A percentile compares a stretch with the other conserved stretches of the same genome.
These are phyloP conservation scores for Kalmusia sp. DNA, from an alignment of 2,329 filamentous ascomycete species.

Conservation along the genomic window DNA sequence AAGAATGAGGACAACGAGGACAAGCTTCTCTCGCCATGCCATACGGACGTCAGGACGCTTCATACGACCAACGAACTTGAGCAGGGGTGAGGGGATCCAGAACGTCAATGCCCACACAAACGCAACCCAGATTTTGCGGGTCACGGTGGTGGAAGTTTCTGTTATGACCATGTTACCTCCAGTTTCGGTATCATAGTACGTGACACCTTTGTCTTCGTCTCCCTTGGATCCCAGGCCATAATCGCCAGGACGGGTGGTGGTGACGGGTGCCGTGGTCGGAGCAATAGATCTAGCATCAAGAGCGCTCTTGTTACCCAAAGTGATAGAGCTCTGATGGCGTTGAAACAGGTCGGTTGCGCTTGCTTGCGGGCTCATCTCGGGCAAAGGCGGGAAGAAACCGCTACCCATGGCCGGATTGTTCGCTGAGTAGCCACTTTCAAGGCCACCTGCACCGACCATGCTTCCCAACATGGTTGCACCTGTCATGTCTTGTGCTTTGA, in stretches of 20 bases:
- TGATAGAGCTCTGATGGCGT: constrained; percentile 50
- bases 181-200: constrained; percentile 79
- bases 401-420: constrained; percentile 59
- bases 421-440: constrained; percentile 77
- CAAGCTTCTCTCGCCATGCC: constrained; percentile 96
- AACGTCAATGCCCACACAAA: constrained; percentile 89
- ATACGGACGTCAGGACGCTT: constrained; percentile 95
- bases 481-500: constrained; percentile 69
- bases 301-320: constrained; percentile 55
- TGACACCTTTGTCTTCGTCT: constrained; percentile 63
- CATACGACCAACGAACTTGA: constrained; percentile 89
- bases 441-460: constrained; percentile 63
- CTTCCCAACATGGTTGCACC: constrained; percentile 52
- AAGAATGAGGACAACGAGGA: constrained; percentile 80
- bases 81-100: constrained; percentile 88
- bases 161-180: constrained; percentile 79
- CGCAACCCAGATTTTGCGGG: constrained; percentile 78
- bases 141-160: constrained; percentile 67
- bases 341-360: constrained; percentile 77
- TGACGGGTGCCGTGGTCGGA: constrained; percentile 70
- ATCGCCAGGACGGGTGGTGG: constrained; percentile 68
- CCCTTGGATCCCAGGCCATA: constrained; percentile 90
- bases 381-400: constrained; percentile 71
- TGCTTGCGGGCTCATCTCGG: constrained; percentile 66
- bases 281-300: constrained; percentile 49